These are phyloP conservation scores for Lippia alba DNA, from an alignment of 305 asterid species.

Conservation along the genomic window DNA sequence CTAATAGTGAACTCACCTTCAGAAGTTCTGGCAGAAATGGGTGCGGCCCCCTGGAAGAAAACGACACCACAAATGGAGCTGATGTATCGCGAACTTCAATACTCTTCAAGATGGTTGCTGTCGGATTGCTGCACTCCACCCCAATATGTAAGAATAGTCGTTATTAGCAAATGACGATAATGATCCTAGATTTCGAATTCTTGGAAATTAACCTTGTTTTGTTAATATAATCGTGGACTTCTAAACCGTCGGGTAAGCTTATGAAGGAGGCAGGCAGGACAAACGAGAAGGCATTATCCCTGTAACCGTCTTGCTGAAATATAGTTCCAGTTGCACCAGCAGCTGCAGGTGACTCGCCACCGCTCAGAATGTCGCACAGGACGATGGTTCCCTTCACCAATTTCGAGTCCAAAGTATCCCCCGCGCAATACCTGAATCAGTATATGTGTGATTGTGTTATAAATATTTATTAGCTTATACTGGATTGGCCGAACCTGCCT, in stretches of 20 bases:
- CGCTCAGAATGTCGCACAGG: constrained; percentile 48
- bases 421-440: constrained; percentile 47
- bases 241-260: constrained; percentile 40
- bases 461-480: too few relatives aligned
- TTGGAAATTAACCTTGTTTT: constrained; percentile 42
- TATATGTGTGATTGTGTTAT: background rate
- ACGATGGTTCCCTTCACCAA: constrained; percentile 56
- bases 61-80: constrained; percentile 51
- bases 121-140: constrained; percentile 43
- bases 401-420: constrained; percentile 46
- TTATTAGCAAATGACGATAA: background rate
- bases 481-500: background rate
- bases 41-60: constrained; percentile 63
- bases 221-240: constrained; percentile 43
- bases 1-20: constrained; percentile 36
- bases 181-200: background rate
- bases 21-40: constrained; percentile 47
- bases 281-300: constrained; percentile 51
- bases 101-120: constrained; percentile 56
- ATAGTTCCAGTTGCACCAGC: constrained; percentile 60
- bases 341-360: constrained; percentile 21
- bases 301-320: constrained; percentile 39
- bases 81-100: constrained; percentile 22
- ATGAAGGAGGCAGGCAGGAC: constrained; percentile 62
- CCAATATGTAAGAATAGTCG: background rate